phyloP scores from a whole-genome alignment of 208 protist species.

The Trypanosoma mega region DNA sequence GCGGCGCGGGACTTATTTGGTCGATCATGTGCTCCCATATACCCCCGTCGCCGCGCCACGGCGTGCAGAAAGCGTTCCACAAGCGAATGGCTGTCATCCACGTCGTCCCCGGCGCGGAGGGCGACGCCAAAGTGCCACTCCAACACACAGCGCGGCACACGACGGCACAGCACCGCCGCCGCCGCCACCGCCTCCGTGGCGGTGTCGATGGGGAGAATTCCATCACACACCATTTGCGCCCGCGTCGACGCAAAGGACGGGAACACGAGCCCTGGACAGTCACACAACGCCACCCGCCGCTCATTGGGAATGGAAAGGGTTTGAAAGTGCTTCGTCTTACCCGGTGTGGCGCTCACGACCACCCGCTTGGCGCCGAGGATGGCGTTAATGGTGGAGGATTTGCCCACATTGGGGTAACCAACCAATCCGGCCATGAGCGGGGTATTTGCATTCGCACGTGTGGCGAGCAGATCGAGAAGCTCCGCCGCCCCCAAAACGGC shows the following conservation, averaged over 20 bases:
- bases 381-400: constrained; percentile 98
- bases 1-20: constrained; percentile 92
- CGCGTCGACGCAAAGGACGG: constrained; percentile 88
- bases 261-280: constrained; percentile 98
- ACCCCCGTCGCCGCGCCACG: constrained; percentile 83
- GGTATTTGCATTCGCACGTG: constrained; percentile 45
- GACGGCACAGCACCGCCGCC: constrained; percentile 59
- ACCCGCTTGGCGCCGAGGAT: constrained; percentile 94
- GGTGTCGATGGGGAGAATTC: constrained; percentile 94
- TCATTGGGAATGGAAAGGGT: constrained; percentile 94
- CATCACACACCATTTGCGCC: constrained; percentile 96
- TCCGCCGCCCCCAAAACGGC: constrained; percentile 66
- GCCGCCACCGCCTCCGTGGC: constrained; percentile 68
- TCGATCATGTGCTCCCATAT: constrained; percentile 94
- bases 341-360: constrained; percentile 95
- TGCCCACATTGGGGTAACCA: constrained; percentile 99
- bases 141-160: constrained; percentile 59
- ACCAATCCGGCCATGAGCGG: constrained; percentile 94
- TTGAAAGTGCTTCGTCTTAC: constrained; percentile 99
- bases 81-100: constrained; percentile 62
- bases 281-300: constrained; percentile 92
- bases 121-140: constrained; percentile 64
- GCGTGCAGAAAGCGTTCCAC: constrained; percentile 81
- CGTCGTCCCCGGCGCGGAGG: constrained; percentile 58
- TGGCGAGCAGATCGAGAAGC: constrained; percentile 76